Conservation (phyloP, 2,329 filamentous ascomycete species). For the Chaetothyriales sp. region DNA sequence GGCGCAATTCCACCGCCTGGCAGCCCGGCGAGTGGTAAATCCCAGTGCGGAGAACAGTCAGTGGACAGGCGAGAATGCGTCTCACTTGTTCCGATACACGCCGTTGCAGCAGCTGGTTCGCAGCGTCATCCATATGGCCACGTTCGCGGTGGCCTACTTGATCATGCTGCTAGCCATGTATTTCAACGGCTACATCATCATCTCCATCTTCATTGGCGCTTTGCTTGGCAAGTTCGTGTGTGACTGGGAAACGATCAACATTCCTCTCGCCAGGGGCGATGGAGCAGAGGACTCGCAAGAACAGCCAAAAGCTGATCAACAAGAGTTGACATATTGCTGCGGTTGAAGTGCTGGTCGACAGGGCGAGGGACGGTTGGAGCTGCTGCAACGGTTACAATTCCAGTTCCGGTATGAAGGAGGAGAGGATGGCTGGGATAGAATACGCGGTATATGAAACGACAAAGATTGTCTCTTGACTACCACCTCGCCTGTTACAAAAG, state of each 20-base stretch:
- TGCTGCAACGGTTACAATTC: too few relatives aligned
- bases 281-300: background rate
- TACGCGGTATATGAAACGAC: too few relatives aligned
- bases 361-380: too few relatives aligned
- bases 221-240: constrained; percentile 64
- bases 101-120: constrained; percentile 7
- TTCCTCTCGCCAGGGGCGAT: background rate
- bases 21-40: background rate
- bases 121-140: constrained; percentile 9
- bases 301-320: background rate
- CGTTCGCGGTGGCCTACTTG: constrained; percentile 62
- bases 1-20: constrained; percentile 15
- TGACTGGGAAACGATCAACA: constrained; percentile 39
- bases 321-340: constrained; percentile 1
- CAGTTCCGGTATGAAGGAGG: too few relatives aligned
- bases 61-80: background rate
- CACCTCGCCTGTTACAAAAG: too few relatives aligned
- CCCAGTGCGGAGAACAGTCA: background rate
- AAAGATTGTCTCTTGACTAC: too few relatives aligned
- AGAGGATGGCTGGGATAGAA: too few relatives aligned
- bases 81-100: constrained; percentile 6
- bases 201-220: constrained; percentile 65
- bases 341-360: background rate
- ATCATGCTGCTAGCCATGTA: constrained; percentile 59
- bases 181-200: constrained; percentile 62